Conservation (phyloP, 1,284 basidiomycete genomes). For the Malassezia equina region DNA sequence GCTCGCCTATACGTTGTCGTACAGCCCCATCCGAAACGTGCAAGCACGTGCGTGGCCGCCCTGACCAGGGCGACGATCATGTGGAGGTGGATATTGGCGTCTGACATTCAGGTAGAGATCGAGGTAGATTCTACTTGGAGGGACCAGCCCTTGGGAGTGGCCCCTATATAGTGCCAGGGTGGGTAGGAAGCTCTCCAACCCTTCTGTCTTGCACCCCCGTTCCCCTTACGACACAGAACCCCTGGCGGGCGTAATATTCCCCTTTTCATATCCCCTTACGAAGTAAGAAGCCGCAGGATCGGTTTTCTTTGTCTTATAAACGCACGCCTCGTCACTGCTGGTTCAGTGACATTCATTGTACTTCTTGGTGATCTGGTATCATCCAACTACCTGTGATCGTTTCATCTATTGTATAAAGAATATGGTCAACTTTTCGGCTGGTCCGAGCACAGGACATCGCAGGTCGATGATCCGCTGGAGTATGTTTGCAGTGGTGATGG, state of each 20-base stretch:
- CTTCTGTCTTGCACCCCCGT: background rate
- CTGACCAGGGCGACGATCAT: background rate
- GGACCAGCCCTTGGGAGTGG: background rate
- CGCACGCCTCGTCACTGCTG: conserved; percentile 4
- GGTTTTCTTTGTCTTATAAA: background rate
- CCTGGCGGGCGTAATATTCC: background rate
- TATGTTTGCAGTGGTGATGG: conserved; percentile 2
- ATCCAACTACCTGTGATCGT: background rate
- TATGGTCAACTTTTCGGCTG: conserved; percentile 7
- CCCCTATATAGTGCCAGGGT: background rate
- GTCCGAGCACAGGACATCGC: conserved; percentile 6
- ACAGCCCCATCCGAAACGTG: background rate
- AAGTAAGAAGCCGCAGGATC: conserved; percentile 8
- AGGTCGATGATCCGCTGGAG: conserved; percentile 9
- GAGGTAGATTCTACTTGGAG: background rate
- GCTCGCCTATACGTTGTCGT: background rate
- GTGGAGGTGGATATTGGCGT: conserved; percentile 1
- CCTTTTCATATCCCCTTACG: background rate
- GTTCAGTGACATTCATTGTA: conserved; percentile 5
- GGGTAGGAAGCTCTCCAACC: background rate
- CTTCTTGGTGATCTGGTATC: conserved; percentile 16
- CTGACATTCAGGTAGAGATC: background rate
- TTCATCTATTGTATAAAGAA: conserved; percentile 4
- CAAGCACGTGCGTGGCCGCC: background rate
- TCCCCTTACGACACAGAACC: background rate